Conservation (phyloP, 1,284 basidiomycete genomes). For the Erythrobasidium hasegawianum region DNA sequence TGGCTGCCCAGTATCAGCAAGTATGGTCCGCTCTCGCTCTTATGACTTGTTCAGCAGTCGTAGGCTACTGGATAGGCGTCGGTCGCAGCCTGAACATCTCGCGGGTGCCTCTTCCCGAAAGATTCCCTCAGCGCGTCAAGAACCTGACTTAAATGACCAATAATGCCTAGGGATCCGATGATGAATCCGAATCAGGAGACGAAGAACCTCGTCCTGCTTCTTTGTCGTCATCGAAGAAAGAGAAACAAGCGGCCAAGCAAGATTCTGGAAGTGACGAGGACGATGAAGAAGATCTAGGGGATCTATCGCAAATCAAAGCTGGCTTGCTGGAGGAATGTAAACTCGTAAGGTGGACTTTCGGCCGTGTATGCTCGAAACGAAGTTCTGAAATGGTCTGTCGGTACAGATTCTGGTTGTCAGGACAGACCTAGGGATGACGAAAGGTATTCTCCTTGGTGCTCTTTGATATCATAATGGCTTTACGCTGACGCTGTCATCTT, state of each 20-base stretch:
- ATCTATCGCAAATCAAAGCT: slow-evolving; percentile 61
- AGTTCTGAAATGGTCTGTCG: no score
- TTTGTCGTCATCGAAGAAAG: not conserved
- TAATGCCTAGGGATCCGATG: not conserved
- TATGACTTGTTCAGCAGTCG: slow-evolving; percentile 23
- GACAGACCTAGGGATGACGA: slow-evolving; percentile 56
- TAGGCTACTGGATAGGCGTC: slow-evolving; percentile 34
- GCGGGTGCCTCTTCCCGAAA: slow-evolving; percentile 1
- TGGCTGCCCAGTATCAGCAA: slow-evolving; percentile 14
- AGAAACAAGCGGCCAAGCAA: not conserved
- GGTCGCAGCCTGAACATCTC: slow-evolving; percentile 31
- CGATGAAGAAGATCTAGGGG: slow-evolving; percentile 46
- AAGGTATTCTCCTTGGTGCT: slow-evolving; percentile 46
- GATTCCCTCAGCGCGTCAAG: no score
- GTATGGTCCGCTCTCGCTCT: slow-evolving; percentile 20
- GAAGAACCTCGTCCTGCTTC: not conserved
- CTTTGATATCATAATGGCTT: no score
- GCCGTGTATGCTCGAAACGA: no score
- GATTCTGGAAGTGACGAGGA: slow-evolving; percentile 8
- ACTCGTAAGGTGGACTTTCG: no score
- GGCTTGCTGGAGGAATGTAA: slow-evolving; percentile 72
- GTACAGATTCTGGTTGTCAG: slow-evolving; percentile 71
- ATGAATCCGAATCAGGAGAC: not conserved
- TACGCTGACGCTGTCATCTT: no score
- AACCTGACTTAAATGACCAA: no score